These are phyloP conservation scores for Alternaria viburni DNA, from an alignment of 2,329 filamentous ascomycete species.

Conservation along the genomic window DNA sequence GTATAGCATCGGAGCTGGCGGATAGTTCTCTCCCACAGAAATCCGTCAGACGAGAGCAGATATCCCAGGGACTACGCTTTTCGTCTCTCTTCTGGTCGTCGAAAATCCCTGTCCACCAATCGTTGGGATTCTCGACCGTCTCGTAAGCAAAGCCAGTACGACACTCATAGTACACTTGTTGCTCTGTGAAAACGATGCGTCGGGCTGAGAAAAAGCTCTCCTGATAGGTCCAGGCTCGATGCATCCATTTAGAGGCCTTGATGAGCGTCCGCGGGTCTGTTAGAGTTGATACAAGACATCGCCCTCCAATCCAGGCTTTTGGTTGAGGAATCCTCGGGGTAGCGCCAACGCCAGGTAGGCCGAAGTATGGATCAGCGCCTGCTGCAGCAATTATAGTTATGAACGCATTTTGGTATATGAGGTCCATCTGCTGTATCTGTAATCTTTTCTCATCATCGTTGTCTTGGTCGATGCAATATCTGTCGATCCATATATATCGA, in stretches of 20 bases:
- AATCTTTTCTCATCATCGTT: background rate
- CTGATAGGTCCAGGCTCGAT: background rate
- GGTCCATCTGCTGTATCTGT: background rate
- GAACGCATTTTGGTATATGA: background rate
- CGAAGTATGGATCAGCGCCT: background rate
- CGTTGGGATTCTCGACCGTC: background rate
- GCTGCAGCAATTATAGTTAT: background rate
- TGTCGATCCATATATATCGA: background rate
- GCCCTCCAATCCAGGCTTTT: background rate
- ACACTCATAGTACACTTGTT: background rate
- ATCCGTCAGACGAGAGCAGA: background rate
- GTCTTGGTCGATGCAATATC: background rate
- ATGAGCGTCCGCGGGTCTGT: background rate
- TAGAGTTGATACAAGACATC: background rate
- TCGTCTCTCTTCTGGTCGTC: accelerated
- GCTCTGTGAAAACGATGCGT: background rate
- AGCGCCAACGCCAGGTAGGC: background rate
- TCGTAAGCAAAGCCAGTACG: background rate
- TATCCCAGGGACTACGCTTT: background rate
- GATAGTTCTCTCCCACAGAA: background rate
- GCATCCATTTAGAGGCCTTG: background rate
- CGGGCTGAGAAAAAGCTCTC: background rate
- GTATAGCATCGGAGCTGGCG: background rate
- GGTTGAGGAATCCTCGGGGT: background rate
- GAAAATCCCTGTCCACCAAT: background rate